Evolutionary conservation across 2,329 filamentous ascomycete species (phyloP), one percentile per base, ranked within the genome.

Genomic region (Rutstroemia sp.): DNA sequence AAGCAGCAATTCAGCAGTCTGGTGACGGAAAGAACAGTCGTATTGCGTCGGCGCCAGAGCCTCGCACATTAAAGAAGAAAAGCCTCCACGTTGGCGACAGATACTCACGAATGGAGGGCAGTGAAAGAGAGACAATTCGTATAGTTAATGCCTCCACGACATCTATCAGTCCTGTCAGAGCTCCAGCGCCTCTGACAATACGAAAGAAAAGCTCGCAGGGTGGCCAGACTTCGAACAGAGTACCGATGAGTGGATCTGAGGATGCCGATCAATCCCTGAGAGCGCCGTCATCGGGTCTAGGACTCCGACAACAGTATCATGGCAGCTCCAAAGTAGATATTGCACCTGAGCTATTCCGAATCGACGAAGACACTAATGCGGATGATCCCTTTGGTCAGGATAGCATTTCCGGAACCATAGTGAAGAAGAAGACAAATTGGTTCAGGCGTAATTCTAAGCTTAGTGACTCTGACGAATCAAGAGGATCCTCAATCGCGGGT

Each of bases 171-270:
- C 65, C 66, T 19, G 67, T 68, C 10, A 67, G 60, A 57, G 48
- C 62, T 8, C 68, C 68, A 48, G 66, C 65, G 21, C 67, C 67
- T n/a, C 61, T 69, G 16, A 65, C 57, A 4, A 68, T 69, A 25
- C 59, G 64, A 39, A 69, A 70, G 53, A 69, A 67, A 61, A 62
- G 56, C 45, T 63, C 65, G 2, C 58, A 63, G 17, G 58, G 46
- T n/a, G 57, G 44, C 39, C 54, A 57, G 10, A 37, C n/a, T 19
- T 41, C 39, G 41, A 54, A 17, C 9, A 51, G 30, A 38, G 48
- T 21, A 44, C 25, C 14, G 19, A 17, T 19, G 6, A 49, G 5
- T 34, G 47, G 9, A 7, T 12, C 38, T 38, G 48, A 57, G n/a
- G 39, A 25, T 37, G 34, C 25, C 23, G 39, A 23, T n/a, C 41